phyloP scores from a whole-genome alignment of 306 rosid genomes.

The Echinosophora koreensis region DNA sequence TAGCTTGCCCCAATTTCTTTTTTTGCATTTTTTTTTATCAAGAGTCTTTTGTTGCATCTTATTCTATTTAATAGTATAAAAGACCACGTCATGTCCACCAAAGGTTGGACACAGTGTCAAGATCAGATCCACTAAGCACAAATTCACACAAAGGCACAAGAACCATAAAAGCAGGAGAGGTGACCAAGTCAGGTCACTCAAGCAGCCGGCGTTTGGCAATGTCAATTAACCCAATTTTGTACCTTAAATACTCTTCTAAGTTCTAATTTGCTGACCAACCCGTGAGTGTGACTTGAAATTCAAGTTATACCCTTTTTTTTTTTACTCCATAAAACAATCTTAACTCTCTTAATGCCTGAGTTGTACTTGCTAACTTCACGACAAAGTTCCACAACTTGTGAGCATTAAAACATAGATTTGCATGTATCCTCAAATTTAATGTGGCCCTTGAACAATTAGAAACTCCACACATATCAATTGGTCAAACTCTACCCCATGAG shows the following conservation, averaged over 20 bases:
- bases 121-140: constrained; percentile 41
- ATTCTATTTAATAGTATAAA: constrained; percentile 50
- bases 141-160: constrained; percentile 31
- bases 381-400: constrained; percentile 52
- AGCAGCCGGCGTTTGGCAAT: constrained; percentile 36
- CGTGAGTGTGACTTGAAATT: constrained; percentile 43
- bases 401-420: constrained; percentile 44
- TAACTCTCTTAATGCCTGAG: constrained; percentile 21
- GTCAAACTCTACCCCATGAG: constrained; percentile 50
- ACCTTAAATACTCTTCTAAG: constrained; percentile 28
- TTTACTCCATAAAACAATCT: constrained; percentile 21
- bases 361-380: constrained; percentile 46
- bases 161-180: constrained; percentile 23
- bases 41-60: constrained; percentile 41
- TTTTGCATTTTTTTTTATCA: constrained; percentile 33
- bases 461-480: constrained; percentile 38
- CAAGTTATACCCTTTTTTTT: constrained; percentile 32
- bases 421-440: constrained; percentile 46
- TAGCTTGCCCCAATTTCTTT: constrained; percentile 1
- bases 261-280: constrained; percentile 27
- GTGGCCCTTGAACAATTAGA: constrained; percentile 41
- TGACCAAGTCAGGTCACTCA: constrained; percentile 7
- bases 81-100: constrained; percentile 52
- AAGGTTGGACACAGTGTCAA: constrained; percentile 45
- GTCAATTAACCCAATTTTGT: constrained; percentile 26